Base-by-base conservation (phyloP, 768 basidiomycete species). In the Trametes villosa region DNA sequence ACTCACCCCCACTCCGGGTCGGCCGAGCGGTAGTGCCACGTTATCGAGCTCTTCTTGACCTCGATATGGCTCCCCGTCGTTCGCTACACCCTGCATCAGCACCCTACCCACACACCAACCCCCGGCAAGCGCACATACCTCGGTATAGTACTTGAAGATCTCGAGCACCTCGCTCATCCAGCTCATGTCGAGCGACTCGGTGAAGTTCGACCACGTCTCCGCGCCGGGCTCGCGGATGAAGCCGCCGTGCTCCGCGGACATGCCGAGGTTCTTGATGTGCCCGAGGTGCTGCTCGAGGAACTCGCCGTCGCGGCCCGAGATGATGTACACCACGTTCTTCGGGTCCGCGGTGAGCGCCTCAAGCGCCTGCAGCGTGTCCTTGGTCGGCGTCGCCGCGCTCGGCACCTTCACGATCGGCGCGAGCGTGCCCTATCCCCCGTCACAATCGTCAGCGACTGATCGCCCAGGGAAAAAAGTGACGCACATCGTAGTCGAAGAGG, bases 91-190 rank as follows among this genome's bases (percentile, higher is more conserved):
- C 9, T 41, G 44, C 8, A 15, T 57, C 36, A 62, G 53, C 20
- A 47, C n/a, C 44, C 55, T 48, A 46, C 40, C 41, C 27, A 38
- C 24, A 41, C 24, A n/a, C 18, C 9, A n/a, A n/a, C 26, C 53
- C 57, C 50, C 20, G 44, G 8, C 12, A 29, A n/a, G n/a, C 27
- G 18, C 22, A 73, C 84, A 45, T 62, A 88, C 87, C 84, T 96
- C 95, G 18, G 94, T 96, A 76, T 96, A 96, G 76, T 96, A 98
- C 75, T 83, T 85, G 77, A 99, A 99, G 50, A 99, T 89, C 77
- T 98, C 94, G 68, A 88, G 85, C 30, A 97, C 96, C 77, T 99
- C 96, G 53, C 76, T 79, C 91, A 96, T 94, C 96, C 96, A 99
- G 65, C 85, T 85, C 96, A 98, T 98, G 77, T 99, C 96, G 70